Percentiles rank a stretch among this genome's conserved stretches.
These are phyloP conservation scores for Wallacemonas sp. DNA, from an alignment of 208 protist species.

Conservation along the genomic window DNA sequence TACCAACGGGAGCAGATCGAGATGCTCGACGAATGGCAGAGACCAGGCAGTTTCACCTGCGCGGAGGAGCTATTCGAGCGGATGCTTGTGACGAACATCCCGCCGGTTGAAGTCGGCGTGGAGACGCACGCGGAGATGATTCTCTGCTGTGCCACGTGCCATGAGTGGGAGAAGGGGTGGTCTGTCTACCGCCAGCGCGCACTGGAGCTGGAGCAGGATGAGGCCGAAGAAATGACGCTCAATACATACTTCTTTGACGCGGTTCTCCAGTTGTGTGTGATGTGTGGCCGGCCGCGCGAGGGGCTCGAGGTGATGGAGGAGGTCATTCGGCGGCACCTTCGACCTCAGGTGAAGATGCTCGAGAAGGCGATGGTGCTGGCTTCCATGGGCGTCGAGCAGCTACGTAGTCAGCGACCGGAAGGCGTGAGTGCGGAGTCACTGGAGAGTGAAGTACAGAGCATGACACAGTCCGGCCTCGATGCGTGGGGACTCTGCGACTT, in stretches of 20 bases:
- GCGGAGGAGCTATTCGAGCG: slow-evolving; percentile 92
- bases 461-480: slow-evolving; percentile 61
- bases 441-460: background rate
- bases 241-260: slow-evolving; percentile 83
- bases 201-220: slow-evolving; percentile 67
- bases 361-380: slow-evolving; percentile 67
- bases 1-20: slow-evolving; percentile 78
- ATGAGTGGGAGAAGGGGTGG: slow-evolving; percentile 85
- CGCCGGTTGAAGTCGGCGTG: slow-evolving; percentile 82
- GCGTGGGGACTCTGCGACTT: slow-evolving; percentile 89
- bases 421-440: background rate
- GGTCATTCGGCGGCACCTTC: slow-evolving; percentile 67
- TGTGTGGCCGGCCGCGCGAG: slow-evolving; percentile 44
- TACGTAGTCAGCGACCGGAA: background rate
- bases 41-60: slow-evolving; percentile 36
- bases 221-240: slow-evolving; percentile 43
- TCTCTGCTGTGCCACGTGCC: slow-evolving; percentile 77
- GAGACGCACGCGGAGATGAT: slow-evolving; percentile 92
- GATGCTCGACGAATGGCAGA: slow-evolving; percentile 69
- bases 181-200: slow-evolving; percentile 68
- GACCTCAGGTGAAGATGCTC: slow-evolving; percentile 67
- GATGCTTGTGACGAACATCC: slow-evolving; percentile 86
- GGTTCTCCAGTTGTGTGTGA: slow-evolving; percentile 75
- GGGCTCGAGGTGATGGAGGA: slow-evolving; percentile 65
- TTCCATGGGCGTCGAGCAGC: slow-evolving; percentile 52